Evolutionary conservation across 805 yeast genomes (phyloP).

Genomic region (Kuraishia floccosa): DNA sequence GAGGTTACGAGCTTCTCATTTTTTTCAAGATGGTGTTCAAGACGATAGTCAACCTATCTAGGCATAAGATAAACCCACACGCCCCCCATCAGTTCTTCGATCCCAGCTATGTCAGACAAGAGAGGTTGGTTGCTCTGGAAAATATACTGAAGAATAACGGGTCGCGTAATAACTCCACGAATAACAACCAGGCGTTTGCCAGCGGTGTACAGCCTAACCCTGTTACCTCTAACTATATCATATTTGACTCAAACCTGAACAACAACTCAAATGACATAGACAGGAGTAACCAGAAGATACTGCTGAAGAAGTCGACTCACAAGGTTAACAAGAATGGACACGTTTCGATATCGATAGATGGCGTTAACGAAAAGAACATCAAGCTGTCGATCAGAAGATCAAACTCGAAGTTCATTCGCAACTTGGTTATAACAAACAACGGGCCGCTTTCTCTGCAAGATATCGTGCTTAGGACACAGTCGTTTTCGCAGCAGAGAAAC

Average conservation of each 20-base stretch:
- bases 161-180: constrained; percentile 10
- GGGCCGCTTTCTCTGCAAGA: too few relatives aligned
- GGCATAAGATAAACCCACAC: too few relatives aligned
- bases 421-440: too few relatives aligned
- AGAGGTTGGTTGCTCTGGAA: constrained; percentile 15
- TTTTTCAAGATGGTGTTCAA: too few relatives aligned
- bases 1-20: too few relatives aligned
- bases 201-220: constrained; percentile 11
- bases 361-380: not conserved
- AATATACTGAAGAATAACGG: constrained; percentile 13
- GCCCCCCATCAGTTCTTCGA: constrained; percentile 19
- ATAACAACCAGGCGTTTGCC: constrained; percentile 5
- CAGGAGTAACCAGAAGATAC: constrained; percentile 8
- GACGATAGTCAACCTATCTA: too few relatives aligned
- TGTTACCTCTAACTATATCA: constrained; percentile 14
- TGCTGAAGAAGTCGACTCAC: constrained; percentile 12
- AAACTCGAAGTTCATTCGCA: too few relatives aligned
- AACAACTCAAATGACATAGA: constrained; percentile 7
- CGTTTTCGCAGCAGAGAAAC: too few relatives aligned
- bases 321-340: constrained; percentile 18
- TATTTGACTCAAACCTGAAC: constrained; percentile 13
- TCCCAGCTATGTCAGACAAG: constrained; percentile 19
- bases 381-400: too few relatives aligned
- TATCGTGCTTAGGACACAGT: too few relatives aligned
- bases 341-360: constrained; percentile 10